A percentile compares a stretch with the other conserved stretches of the same genome.
Conservation (phyloP, 2,329 filamentous ascomycete genomes). For the Aspergillus pseudoviridinutans region DNA sequence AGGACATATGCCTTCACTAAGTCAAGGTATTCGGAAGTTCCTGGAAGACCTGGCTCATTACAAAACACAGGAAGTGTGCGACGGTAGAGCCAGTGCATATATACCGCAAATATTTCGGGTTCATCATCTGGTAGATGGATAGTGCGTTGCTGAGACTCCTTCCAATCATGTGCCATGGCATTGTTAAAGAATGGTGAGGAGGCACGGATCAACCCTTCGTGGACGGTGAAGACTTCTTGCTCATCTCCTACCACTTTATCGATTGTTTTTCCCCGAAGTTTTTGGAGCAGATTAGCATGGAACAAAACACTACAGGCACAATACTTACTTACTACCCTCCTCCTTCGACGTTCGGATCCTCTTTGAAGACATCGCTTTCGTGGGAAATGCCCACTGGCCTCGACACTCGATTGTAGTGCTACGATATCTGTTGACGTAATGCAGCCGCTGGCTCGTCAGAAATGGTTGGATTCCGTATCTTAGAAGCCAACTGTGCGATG, state of each 20-base stretch:
- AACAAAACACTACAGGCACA: too few species aligned
- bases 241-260: constrained; percentile 5
- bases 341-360: too few species aligned
- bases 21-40: background rate
- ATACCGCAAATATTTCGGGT: constrained; percentile 8
- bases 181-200: constrained; percentile 9
- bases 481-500: too few species aligned
- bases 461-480: too few species aligned
- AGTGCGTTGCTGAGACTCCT: constrained; percentile 5
- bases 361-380: too few species aligned
- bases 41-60: background rate
- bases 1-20: background rate
- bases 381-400: too few species aligned
- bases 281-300: background rate
- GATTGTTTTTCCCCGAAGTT: constrained; percentile 38
- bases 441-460: too few species aligned
- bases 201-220: constrained; percentile 3
- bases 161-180: constrained; percentile 6
- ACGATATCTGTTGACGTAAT: too few species aligned
- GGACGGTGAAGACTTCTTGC: constrained; percentile 8
- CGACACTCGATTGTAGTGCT: too few species aligned
- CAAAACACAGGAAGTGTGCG: constrained; percentile 4
- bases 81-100: constrained; percentile 14
- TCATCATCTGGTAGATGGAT: constrained; percentile 14
- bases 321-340: too few species aligned